Conservation (phyloP, 345 rosid species). For the Salix koriyanagi region DNA sequence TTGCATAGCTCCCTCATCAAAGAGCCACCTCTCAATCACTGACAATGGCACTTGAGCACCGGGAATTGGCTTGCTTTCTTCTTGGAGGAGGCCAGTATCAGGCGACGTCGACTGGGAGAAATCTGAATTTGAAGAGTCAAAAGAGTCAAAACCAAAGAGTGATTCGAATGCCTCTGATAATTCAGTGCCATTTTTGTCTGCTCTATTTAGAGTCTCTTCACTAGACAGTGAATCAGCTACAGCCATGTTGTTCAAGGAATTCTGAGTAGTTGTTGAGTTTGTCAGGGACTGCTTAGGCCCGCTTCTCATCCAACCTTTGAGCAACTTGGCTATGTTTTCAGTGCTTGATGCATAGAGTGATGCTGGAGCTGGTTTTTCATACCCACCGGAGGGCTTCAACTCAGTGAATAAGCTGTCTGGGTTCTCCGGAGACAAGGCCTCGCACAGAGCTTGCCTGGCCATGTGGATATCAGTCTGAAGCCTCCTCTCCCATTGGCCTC, state of each 20-base stretch:
- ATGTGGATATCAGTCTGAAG: conserved; percentile 83
- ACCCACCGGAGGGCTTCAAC: conserved; percentile 14
- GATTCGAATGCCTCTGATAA: conserved; percentile 42
- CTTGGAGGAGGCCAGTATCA: conserved; percentile 41
- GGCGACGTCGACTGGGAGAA: conserved; percentile 41
- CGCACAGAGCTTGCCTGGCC: conserved; percentile 76
- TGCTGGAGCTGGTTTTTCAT: conserved; percentile 17
- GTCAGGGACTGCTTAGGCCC: conserved; percentile 23
- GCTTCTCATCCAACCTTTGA: conserved; percentile 59
- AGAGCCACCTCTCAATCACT: conserved; percentile 66
- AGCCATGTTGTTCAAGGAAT: conserved; percentile 19
- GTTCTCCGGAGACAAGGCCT: conserved; percentile 69
- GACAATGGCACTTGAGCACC: conserved; percentile 40
- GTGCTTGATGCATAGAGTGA: conserved; percentile 55
- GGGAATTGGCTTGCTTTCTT: conserved; percentile 42
- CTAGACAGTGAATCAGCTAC: conserved; percentile 26
- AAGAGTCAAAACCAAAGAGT: conserved; percentile 40
- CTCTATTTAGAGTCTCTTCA: conserved; percentile 29
- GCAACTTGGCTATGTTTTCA: conserved; percentile 65
- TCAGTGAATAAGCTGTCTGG: conserved; percentile 18
- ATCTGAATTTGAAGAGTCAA: conserved; percentile 44
- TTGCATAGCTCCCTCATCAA: conserved; percentile 50
- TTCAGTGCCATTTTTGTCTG: conserved; percentile 19
- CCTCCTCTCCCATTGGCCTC: conserved; percentile 83
- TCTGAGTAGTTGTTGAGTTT: conserved; percentile 24